Conservation (phyloP, 2,329 filamentous ascomycete genomes). For the Fusarium longipes region DNA sequence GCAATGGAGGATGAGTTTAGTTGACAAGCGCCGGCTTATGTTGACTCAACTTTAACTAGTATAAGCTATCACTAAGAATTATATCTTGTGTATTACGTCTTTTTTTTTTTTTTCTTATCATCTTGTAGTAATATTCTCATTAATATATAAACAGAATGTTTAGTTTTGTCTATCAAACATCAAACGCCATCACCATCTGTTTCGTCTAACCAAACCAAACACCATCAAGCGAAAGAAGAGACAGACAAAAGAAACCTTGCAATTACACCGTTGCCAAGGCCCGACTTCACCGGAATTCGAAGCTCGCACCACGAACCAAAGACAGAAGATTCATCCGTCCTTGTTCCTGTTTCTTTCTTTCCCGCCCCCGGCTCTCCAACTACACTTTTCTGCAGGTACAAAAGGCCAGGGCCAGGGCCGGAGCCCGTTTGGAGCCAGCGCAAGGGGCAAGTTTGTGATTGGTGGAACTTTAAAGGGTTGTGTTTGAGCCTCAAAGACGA, state of each 20-base stretch:
- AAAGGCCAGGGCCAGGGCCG: no score
- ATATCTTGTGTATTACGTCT: no score
- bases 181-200: neutral
- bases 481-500: constrained; percentile 46
- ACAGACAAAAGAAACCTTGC: neutral
- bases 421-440: constrained; percentile 43
- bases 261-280: constrained; percentile 35
- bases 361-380: no score
- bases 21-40: constrained; percentile 31
- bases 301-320: constrained; percentile 31
- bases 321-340: constrained; percentile 6
- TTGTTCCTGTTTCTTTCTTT: no score
- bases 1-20: constrained; percentile 2
- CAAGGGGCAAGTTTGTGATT: constrained; percentile 43
- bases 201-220: constrained; percentile 12
- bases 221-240: constrained; percentile 5
- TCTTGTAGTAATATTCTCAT: neutral
- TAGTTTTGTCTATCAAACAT: constrained; percentile 12
- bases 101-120: no score
- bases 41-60: neutral
- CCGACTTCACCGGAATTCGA: constrained; percentile 47
- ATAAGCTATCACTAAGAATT: accelerated
- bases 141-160: neutral
- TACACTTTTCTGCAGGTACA: constrained; percentile 1
- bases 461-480: constrained; percentile 41